Base-by-base conservation (phyloP, 352 stramenopile genomes). In the Phytophthora europaea region DNA sequence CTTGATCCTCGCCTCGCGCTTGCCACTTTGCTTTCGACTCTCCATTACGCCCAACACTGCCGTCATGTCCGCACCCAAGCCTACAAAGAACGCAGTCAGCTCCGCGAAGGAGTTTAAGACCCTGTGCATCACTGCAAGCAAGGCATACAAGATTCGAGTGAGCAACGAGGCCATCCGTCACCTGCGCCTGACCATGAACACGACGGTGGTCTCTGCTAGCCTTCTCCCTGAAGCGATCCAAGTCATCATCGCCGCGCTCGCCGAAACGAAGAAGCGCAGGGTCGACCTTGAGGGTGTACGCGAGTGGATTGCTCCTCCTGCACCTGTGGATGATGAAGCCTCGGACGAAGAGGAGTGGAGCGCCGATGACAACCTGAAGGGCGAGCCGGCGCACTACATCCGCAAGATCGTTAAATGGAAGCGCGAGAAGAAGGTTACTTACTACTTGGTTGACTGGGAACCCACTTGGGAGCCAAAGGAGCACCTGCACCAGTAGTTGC, bases 371-470 rank as follows among this genome's bases (percentile, higher is more conserved):
- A 43, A 16, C 36, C 12, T 6, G 12, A 43, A 43, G 3, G 12
- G 15, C 5, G 36, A 45, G 12, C 15, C 15, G 36, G 12, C 15
- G 7, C 12, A 45, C 36, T 15, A 45, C 16, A 15, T 45, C 12
- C 36, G 36, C 36, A 15, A 45, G 36, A 13, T 45, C 12, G 15
- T 13, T 4, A 45, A 45, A 12, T 18, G 12, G 36, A 45, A 45
- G 36, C 4, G 16, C 6, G 45, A 16, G 16, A 51, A 51, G 43
- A 6, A 18, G 4, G 23, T 23, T 26, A 65, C 34, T 10, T 77
- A 73, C 18, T 83, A 60, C 61, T 43, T 81, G 2, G 57, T 79
- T 2, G 43, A 76, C 33, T 81, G 70, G 64, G 45, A 72, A 16
- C 64, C 67, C 6, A 72, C 1, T 67, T 20, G 36, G n/a, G 65